Evolutionary conservation across 2,329 filamentous ascomycete genomes (phyloP).

Genomic region (Chaetomiaceae sp.): DNA sequence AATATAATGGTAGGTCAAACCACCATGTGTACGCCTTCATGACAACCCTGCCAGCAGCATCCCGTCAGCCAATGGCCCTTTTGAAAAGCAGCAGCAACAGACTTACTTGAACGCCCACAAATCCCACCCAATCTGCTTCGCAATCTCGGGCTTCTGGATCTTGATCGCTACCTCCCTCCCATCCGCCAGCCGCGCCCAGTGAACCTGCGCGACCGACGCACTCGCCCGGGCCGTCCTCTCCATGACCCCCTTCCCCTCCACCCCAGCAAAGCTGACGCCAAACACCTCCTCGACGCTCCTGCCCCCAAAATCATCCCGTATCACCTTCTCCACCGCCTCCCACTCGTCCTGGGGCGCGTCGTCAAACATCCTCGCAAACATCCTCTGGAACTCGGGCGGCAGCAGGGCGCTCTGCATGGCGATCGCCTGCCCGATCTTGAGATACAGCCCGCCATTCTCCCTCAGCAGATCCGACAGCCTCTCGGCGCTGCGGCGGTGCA

Average conservation of each 20-base stretch:
- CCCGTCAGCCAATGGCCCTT: background rate
- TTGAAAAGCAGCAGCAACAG: background rate
- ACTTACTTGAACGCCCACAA: slow-evolving; percentile 85
- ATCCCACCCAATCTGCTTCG: slow-evolving; percentile 87
- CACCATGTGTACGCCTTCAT: slow-evolving; percentile 76
- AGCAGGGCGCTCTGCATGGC: slow-evolving; percentile 96
- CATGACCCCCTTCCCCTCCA: slow-evolving; percentile 62
- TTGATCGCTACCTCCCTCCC: slow-evolving; percentile 92
- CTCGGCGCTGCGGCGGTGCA: slow-evolving; percentile 81
- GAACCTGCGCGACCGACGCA: slow-evolving; percentile 93
- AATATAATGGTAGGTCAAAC: slow-evolving; percentile 92
- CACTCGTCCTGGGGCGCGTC: slow-evolving; percentile 92
- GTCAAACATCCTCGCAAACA: slow-evolving; percentile 97
- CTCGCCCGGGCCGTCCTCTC: slow-evolving; percentile 62
- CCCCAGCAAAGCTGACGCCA: slow-evolving; percentile 74
- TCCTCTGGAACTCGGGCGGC: slow-evolving; percentile 89
- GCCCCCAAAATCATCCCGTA: slow-evolving; percentile 82
- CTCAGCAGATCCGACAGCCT: slow-evolving; percentile 76
- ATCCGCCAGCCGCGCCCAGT: slow-evolving; percentile 83
- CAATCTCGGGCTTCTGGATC: slow-evolving; percentile 93
- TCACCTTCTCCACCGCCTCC: slow-evolving; percentile 78
- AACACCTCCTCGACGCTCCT: slow-evolving; percentile 85
- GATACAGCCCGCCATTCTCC: slow-evolving; percentile 84
- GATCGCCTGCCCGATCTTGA: slow-evolving; percentile 97
- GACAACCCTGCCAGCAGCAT: slow-evolving; percentile 55